These are phyloP conservation scores for Coemansia sp. DNA, from an alignment of 192 early-diverging fungal species.

Conservation along the genomic window DNA sequence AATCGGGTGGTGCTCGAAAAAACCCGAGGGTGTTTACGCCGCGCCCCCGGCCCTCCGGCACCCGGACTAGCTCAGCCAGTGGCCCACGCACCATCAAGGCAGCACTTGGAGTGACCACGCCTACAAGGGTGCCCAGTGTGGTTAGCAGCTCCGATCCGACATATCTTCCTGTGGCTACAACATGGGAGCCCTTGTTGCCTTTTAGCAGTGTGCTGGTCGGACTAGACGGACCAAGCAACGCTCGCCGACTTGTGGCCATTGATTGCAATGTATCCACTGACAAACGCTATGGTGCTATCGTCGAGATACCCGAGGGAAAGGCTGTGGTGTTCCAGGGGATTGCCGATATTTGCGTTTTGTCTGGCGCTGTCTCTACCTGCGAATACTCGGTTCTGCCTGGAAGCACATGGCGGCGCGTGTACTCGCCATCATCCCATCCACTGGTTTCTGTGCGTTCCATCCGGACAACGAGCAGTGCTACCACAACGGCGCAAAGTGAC, in stretches of 20 bases:
- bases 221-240: background rate
- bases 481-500: background rate
- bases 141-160: background rate
- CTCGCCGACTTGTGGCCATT: background rate
- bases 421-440: slow-evolving; percentile 50
- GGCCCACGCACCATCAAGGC: background rate
- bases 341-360: slow-evolving; percentile 35
- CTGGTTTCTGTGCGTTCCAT: slow-evolving; percentile 14
- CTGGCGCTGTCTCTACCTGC: slow-evolving; percentile 24
- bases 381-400: slow-evolving; percentile 12
- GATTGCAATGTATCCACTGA: background rate
- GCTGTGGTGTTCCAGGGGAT: slow-evolving; percentile 39
- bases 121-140: background rate
- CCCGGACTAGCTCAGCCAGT: slow-evolving; percentile 2
- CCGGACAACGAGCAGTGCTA: background rate
- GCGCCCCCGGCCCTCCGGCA: slow-evolving; percentile 1
- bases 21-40: slow-evolving; percentile 20
- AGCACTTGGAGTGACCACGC: background rate
- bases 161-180: slow-evolving; percentile 10
- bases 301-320: slow-evolving; percentile 16
- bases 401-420: slow-evolving; percentile 35
- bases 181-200: slow-evolving; percentile 9
- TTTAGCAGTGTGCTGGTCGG: slow-evolving; percentile 1
- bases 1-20: background rate
- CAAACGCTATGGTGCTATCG: slow-evolving; percentile 20